These are phyloP conservation scores for Russula sp. DNA, from an alignment of 768 basidiomycete species.

Conservation along the genomic window DNA sequence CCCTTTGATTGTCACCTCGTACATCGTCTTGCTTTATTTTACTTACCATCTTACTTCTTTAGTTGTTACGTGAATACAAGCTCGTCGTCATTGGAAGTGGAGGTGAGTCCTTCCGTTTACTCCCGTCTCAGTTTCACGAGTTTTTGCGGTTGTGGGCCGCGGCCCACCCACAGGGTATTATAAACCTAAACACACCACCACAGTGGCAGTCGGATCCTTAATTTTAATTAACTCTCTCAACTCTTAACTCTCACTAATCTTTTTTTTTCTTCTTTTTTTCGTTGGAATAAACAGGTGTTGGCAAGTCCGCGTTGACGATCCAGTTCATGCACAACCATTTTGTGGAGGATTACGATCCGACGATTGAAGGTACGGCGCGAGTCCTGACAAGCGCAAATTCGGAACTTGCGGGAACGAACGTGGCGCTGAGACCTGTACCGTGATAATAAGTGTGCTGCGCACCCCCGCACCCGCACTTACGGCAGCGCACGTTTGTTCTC, in stretches of 20 bases:
- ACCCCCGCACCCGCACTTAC: too few species aligned
- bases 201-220: too few species aligned
- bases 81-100: conserved; percentile 98
- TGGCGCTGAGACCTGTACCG: background rate
- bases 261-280: background rate
- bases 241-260: too few species aligned
- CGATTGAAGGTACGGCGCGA: conserved; percentile 70
- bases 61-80: conserved; percentile 95
- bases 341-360: conserved; percentile 91
- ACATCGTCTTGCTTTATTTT: too few species aligned
- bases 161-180: background rate
- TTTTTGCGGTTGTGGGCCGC: too few species aligned
- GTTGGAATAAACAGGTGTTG: conserved; percentile 46
- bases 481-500: conserved; percentile 18
- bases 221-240: too few species aligned
- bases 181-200: too few species aligned
- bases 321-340: conserved; percentile 97
- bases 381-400: background rate
- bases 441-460: too few species aligned
- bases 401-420: conserved; percentile 5
- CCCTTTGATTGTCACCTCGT: too few species aligned
- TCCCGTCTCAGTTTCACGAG: background rate
- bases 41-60: conserved; percentile 31
- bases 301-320: conserved; percentile 92
- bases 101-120: conserved; percentile 52